These are phyloP conservation scores for Insectozyma bohioensis DNA, from an alignment of 1,139 yeast genomes.

Conservation along the genomic window DNA sequence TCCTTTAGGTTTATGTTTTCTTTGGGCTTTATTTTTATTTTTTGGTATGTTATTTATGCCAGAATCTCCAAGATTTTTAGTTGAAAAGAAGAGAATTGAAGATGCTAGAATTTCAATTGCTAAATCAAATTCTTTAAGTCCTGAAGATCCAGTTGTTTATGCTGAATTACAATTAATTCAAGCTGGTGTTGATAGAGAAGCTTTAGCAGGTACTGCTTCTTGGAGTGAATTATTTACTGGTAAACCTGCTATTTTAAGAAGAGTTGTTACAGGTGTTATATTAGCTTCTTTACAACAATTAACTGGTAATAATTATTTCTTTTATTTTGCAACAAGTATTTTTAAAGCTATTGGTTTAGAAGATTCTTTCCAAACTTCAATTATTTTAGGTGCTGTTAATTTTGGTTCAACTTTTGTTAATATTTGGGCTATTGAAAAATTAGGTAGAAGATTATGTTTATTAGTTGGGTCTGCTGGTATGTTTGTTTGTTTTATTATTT, in stretches of 20 bases:
- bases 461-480: conserved; percentile 48
- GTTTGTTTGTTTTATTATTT: conserved; percentile 58
- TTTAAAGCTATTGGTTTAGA: conserved; percentile 72
- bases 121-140: conserved; percentile 56
- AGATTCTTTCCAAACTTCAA: conserved; percentile 74
- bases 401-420: conserved; percentile 71
- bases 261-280: conserved; percentile 62
- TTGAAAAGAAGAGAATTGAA: conserved; percentile 38
- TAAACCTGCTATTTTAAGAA: conserved; percentile 60
- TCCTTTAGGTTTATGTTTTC: conserved; percentile 60
- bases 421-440: conserved; percentile 60
- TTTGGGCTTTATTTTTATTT: conserved; percentile 54
- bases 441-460: conserved; percentile 71
- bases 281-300: conserved; percentile 73
- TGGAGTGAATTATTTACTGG: conserved; percentile 69
- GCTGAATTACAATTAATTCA: conserved; percentile 59
- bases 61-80: conserved; percentile 59
- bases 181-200: conserved; percentile 65
- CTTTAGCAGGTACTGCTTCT: conserved; percentile 60
- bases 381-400: conserved; percentile 75
- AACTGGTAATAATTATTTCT: conserved; percentile 79
- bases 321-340: conserved; percentile 78
- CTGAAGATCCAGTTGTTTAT: conserved; percentile 56
- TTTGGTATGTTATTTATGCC: conserved; percentile 60
- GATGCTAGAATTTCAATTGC: conserved; percentile 56